phyloP scores from a whole-genome alignment of 352 stramenopile genomes.

The Aphanomyces invadans region DNA sequence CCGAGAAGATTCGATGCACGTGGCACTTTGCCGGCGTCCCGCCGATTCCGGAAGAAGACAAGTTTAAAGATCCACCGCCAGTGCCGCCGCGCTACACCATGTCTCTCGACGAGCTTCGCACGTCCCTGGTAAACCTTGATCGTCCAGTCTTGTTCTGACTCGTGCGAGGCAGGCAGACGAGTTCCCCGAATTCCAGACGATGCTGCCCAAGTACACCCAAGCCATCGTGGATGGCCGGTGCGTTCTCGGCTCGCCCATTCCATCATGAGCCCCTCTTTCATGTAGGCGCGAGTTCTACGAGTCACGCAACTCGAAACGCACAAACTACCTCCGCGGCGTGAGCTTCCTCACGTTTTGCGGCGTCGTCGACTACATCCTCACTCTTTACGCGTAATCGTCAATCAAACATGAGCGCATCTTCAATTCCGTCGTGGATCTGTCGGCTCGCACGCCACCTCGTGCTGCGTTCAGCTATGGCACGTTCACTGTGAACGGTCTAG shows the following conservation, averaged over 20 bases:
- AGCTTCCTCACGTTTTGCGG: constrained; percentile 8
- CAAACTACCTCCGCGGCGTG: not conserved
- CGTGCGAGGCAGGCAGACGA: not conserved
- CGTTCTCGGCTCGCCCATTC: not conserved
- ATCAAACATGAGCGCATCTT: not conserved
- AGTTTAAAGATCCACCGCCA: constrained; percentile 7
- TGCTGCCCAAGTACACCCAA: constrained; percentile 1
- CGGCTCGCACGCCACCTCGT: not conserved
- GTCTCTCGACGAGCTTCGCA: not conserved
- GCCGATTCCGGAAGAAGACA: constrained; percentile 11
- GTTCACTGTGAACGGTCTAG: not conserved
- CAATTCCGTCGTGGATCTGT: not conserved
- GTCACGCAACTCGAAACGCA: constrained; percentile 1
- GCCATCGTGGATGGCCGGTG: constrained; percentile 13
- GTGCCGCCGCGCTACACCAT: constrained; percentile 12
- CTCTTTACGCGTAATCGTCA: not conserved
- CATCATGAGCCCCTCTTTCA: not conserved
- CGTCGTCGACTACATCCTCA: constrained; percentile 6
- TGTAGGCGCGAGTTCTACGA: constrained; percentile 15
- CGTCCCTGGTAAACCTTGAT: not conserved
- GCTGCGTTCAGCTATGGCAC: not conserved
- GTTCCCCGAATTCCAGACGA: constrained; percentile 3
- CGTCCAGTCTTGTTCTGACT: not conserved
- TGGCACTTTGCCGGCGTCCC: constrained; percentile 15
- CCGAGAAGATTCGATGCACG: constrained; percentile 21